Percentiles rank a stretch among this genome's conserved stretches.
Evolutionary conservation across 768 basidiomycete genomes (phyloP).

Genomic region (Mycena chlorophos): DNA sequence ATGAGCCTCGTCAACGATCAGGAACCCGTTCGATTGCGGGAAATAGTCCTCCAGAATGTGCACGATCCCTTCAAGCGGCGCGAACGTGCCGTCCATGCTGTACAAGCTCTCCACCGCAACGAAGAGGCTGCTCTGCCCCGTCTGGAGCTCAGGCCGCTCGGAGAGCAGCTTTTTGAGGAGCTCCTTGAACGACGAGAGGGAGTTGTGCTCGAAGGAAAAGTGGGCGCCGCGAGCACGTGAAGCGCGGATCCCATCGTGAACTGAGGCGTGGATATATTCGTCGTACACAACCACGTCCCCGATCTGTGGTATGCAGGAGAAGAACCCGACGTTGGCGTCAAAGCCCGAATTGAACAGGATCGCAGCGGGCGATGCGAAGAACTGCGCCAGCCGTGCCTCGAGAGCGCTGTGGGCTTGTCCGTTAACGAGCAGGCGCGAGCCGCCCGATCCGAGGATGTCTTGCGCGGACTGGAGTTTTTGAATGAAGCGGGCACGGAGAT

Average conservation of each 20-base stretch:
- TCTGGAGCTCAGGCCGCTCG: conserved; percentile 36
- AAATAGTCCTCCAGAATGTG: conserved; percentile 60
- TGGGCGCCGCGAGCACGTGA: conserved; percentile 47
- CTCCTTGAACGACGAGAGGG: conserved; percentile 47
- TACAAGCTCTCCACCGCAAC: conserved; percentile 88
- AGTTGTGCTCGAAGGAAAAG: conserved; percentile 73
- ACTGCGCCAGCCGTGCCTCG: conserved; percentile 64
- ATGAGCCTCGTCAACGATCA: conserved; percentile 93
- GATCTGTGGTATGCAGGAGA: conserved; percentile 73
- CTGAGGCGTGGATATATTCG: conserved; percentile 86
- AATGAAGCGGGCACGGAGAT: conserved; percentile 62
- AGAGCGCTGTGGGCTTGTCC: conserved; percentile 67
- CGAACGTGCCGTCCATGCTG: conserved; percentile 94
- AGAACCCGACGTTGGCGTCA: conserved; percentile 89
- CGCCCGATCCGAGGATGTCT: conserved; percentile 81
- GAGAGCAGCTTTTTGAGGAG: conserved; percentile 44
- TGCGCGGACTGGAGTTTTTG: conserved; percentile 46
- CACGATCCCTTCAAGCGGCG: conserved; percentile 70
- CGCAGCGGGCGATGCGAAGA: conserved; percentile 64
- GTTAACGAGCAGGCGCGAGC: conserved; percentile 83
- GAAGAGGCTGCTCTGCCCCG: conserved; percentile 57
- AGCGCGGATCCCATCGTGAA: conserved; percentile 86
- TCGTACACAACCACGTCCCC: conserved; percentile 82
- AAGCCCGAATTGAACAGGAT: conserved; percentile 92
- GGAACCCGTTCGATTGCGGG: conserved; percentile 61